Percentiles rank a stretch among this genome's conserved stretches.
These are phyloP conservation scores for Hirsutella minnesotensis DNA, from an alignment of 2,329 filamentous ascomycete genomes.

Conservation along the genomic window DNA sequence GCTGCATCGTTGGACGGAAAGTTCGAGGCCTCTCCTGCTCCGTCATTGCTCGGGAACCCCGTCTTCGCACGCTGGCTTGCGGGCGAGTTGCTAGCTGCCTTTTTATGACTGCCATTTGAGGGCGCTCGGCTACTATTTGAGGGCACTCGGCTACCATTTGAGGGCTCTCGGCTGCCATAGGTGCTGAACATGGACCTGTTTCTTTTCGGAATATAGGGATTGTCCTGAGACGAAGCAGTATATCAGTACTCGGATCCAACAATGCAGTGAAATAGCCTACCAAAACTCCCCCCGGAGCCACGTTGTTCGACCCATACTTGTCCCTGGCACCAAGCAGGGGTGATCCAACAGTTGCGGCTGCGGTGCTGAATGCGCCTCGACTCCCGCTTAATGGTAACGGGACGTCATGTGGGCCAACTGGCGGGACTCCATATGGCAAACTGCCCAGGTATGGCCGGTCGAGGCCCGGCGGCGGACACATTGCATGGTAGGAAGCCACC, in stretches of 20 bases:
- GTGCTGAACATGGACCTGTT: conserved; percentile 10
- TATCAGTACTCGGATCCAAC: background rate
- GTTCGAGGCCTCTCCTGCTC: background rate
- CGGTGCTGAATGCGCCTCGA: conserved; percentile 7
- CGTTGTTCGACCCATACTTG: conserved; percentile 16
- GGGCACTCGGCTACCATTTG: conserved; percentile 4
- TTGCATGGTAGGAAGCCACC: conserved; percentile 10
- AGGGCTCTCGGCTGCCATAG: conserved; percentile 5
- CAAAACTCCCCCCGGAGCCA: conserved; percentile 11
- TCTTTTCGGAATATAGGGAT: conserved; percentile 15
- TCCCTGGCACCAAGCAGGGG: conserved; percentile 11
- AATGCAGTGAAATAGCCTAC: background rate
- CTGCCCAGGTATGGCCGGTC: conserved; percentile 2
- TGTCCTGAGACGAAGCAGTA: conserved; percentile 7
- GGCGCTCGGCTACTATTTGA: conserved; percentile 6
- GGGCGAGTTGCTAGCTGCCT: background rate
- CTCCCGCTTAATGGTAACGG: background rate
- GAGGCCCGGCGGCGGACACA: conserved; percentile 7
- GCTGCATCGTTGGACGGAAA: background rate
- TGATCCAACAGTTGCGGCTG: conserved; percentile 4
- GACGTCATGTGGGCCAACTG: background rate
- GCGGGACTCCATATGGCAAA: background rate
- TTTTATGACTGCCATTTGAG: conserved; percentile 3
- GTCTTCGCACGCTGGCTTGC: conserved; percentile 1
- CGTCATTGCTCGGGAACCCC: conserved; percentile 1